Evolutionary conservation across 2,329 filamentous ascomycete species (phyloP).

Genomic region (Ascochyta koolunga): DNA sequence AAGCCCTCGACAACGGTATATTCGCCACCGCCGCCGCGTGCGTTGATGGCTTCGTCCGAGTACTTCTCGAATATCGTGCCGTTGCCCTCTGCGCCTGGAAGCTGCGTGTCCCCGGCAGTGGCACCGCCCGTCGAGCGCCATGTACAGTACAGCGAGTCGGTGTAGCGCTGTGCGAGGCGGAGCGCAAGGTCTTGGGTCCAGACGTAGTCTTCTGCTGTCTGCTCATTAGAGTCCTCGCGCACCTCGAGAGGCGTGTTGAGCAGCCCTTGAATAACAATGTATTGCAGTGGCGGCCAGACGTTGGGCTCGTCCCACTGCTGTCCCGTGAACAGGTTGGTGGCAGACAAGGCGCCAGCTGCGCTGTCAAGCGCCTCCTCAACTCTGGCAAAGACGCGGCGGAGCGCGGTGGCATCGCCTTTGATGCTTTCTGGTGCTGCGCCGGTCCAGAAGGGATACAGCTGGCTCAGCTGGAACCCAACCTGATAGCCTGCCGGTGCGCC

Average conservation of each 20-base stretch:
- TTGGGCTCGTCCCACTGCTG: conserved; percentile 76
- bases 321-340: conserved; percentile 65
- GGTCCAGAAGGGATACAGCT: conserved; percentile 74
- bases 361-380: conserved; percentile 60
- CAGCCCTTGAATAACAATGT: conserved; percentile 67
- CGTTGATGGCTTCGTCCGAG: conserved; percentile 64
- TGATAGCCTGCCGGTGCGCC: conserved; percentile 62
- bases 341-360: conserved; percentile 63
- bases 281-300: conserved; percentile 72
- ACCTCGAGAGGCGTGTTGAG: conserved; percentile 65
- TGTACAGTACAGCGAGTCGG: conserved; percentile 72
- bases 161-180: conserved; percentile 66
- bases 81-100: conserved; percentile 51
- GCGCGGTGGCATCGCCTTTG: conserved; percentile 64
- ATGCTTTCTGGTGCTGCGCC: conserved; percentile 65
- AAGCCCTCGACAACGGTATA: conserved; percentile 74
- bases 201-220: conserved; percentile 52
- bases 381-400: conserved; percentile 61
- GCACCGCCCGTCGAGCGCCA: conserved; percentile 71
- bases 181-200: conserved; percentile 63
- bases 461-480: conserved; percentile 63
- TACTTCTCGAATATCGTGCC: conserved; percentile 77
- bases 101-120: conserved; percentile 48
- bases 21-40: conserved; percentile 69
- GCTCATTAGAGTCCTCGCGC: conserved; percentile 56